phyloP scores from a whole-genome alignment of 345 rosid genomes.

The Eutrema yunnanense region DNA sequence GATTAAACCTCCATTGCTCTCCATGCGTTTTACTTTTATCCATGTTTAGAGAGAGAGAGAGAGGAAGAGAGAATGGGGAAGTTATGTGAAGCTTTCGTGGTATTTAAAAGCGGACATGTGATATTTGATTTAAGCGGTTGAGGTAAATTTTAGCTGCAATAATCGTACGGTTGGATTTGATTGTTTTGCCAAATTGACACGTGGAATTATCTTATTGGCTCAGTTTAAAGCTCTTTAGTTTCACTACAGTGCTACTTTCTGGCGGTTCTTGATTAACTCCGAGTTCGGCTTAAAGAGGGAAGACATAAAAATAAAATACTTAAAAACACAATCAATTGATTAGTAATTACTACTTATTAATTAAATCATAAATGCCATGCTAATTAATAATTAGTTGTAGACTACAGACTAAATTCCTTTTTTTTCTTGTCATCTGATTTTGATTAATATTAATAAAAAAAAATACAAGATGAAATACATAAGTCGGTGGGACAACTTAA shows the following conservation, averaged over 20 bases:
- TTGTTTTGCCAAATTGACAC: neutral
- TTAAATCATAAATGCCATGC: no score
- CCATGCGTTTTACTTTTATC: slow-evolving; percentile 32
- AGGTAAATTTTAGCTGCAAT: slow-evolving; percentile 12
- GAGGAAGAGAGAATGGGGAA: neutral
- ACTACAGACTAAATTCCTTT: no score
- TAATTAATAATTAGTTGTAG: no score
- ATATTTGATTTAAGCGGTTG: slow-evolving; percentile 15
- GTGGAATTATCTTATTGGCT: neutral
- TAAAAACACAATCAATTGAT: neutral
- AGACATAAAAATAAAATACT: no score
- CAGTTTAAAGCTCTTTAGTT: neutral
- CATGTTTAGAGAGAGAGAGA: slow-evolving; percentile 3
- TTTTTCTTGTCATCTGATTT: no score
- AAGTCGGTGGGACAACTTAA: no score
- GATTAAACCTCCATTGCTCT: slow-evolving; percentile 49
- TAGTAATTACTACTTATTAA: neutral
- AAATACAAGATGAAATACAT: no score
- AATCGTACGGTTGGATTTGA: slow-evolving; percentile 22
- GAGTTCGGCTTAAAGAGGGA: neutral
- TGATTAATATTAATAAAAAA: no score
- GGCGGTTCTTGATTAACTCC: neutral
- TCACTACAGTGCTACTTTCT: neutral
- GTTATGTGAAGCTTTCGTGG: slow-evolving; percentile 29
- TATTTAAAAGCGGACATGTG: slow-evolving; percentile 23